Percentiles rank a stretch among this genome's conserved stretches.
phyloP scores from a whole-genome alignment of 2,329 filamentous ascomycete genomes.

The Paracoccidioides lutzii region DNA sequence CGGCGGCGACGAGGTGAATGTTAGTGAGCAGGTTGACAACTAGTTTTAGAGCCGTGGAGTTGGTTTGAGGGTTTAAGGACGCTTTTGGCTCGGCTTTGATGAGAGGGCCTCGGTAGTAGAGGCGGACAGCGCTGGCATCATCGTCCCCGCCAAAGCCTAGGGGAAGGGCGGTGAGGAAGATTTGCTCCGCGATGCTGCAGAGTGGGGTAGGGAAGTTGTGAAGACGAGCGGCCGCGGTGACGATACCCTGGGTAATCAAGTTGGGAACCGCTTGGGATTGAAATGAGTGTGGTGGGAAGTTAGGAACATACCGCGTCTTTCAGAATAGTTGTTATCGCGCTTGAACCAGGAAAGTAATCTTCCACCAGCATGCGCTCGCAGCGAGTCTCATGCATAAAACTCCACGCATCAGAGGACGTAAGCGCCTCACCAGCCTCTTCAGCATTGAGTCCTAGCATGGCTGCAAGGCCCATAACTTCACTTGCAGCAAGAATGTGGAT shows the following conservation, averaged over 20 bases:
- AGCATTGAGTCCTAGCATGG: conserved; percentile 42
- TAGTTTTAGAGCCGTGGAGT: conserved; percentile 26
- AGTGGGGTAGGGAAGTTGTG: conserved; percentile 48
- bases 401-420: conserved; percentile 38
- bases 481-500: conserved; percentile 49
- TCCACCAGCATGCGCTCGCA: conserved; percentile 42
- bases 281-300: background rate
- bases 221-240: conserved; percentile 51
- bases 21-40: conserved; percentile 33
- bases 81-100: conserved; percentile 24
- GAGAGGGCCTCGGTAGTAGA: conserved; percentile 36
- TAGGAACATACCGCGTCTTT: conserved; percentile 39
- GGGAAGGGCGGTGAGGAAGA: conserved; percentile 47
- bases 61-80: conserved; percentile 21
- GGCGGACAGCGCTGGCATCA: conserved; percentile 43
- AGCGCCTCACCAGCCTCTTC: conserved; percentile 32
- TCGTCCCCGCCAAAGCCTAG: conserved; percentile 45
- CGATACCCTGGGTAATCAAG: conserved; percentile 39
- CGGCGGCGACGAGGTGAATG: conserved; percentile 38
- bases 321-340: conserved; percentile 47
- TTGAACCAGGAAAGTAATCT: conserved; percentile 43
- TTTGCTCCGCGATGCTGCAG: conserved; percentile 50
- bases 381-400: conserved; percentile 52
- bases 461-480: conserved; percentile 49
- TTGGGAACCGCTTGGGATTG: background rate